Conservation (phyloP, 164 flowering plant species). For the Magnolia sinica region DNA sequence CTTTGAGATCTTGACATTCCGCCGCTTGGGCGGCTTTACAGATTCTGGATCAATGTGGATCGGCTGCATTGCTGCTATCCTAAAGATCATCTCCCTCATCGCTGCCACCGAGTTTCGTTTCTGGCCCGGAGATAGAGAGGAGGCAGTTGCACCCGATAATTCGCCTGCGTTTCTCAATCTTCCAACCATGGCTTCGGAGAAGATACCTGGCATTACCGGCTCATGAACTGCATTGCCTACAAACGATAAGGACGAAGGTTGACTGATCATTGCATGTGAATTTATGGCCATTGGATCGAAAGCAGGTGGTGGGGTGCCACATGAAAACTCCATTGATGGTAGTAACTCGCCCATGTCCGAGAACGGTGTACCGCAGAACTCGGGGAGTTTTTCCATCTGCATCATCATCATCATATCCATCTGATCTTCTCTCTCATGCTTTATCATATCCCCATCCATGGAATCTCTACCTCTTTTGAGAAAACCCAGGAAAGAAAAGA, state of each 20-base stretch:
- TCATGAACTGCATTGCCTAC: constrained; percentile 20
- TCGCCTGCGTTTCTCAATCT: constrained; percentile 18
- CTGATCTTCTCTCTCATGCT: constrained; percentile 35
- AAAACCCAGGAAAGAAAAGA: neutral
- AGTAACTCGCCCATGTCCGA: constrained; percentile 16
- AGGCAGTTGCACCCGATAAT: constrained; percentile 8
- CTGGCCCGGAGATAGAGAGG: constrained; percentile 10
- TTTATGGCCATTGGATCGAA: constrained; percentile 12
- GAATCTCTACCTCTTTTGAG: neutral
- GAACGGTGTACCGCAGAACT: constrained; percentile 20
- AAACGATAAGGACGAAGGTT: constrained; percentile 20
- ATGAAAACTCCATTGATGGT: constrained; percentile 14
- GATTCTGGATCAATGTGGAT: constrained; percentile 62
- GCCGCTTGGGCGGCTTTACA: constrained; percentile 52
- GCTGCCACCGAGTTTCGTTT: constrained; percentile 37
- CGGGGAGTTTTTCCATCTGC: constrained; percentile 40
- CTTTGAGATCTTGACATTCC: constrained; percentile 60
- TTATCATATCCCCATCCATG: constrained; percentile 42
- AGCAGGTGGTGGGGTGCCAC: constrained; percentile 8
- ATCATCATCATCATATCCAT: constrained; percentile 39
- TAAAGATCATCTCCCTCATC: constrained; percentile 63
- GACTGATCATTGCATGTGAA: constrained; percentile 23
- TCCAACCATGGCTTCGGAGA: constrained; percentile 8
- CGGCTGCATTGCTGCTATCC: constrained; percentile 65
- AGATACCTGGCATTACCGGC: constrained; percentile 8